Percentiles rank a stretch among this genome's conserved stretches.
phyloP scores from a whole-genome alignment of 2,329 filamentous ascomycete species.

The Piedraia hortae region DNA sequence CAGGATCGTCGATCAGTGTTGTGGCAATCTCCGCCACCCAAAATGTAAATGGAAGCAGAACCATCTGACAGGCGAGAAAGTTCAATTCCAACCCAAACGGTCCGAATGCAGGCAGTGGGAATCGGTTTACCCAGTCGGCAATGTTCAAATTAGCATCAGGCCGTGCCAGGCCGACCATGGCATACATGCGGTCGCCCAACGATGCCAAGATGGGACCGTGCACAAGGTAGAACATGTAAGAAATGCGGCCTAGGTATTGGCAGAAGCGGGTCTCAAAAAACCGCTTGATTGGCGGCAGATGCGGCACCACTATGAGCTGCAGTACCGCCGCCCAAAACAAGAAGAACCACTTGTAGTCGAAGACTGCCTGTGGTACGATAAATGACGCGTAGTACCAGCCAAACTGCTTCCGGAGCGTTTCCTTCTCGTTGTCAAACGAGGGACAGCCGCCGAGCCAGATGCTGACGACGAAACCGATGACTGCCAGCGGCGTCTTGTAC shows the following conservation, averaged over 20 bases:
- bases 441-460: conserved; percentile 35
- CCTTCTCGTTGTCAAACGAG: conserved; percentile 22
- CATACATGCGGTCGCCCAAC: conserved; percentile 35
- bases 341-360: conserved; percentile 12
- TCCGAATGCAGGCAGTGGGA: conserved; percentile 27
- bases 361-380: conserved; percentile 16
- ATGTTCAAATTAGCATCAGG: conserved; percentile 23
- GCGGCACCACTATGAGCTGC: conserved; percentile 27
- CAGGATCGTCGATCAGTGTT: conserved; percentile 29
- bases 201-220: conserved; percentile 34
- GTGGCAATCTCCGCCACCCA: conserved; percentile 31
- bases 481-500: conserved; percentile 25
- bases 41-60: conserved; percentile 31
- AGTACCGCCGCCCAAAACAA: conserved; percentile 23
- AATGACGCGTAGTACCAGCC: conserved; percentile 34
- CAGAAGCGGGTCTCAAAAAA: conserved; percentile 32
- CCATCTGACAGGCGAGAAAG: conserved; percentile 30
- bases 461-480: conserved; percentile 23
- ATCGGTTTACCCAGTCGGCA: conserved; percentile 27
- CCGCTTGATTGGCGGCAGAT: conserved; percentile 27
- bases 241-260: conserved; percentile 34
- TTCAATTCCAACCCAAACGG: conserved; percentile 32
- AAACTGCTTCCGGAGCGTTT: conserved; percentile 24
- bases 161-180: conserved; percentile 28
- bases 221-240: conserved; percentile 34